phyloP scores from a whole-genome alignment of 805 yeast species.

The Wickerhamiella kurtzmanii region DNA sequence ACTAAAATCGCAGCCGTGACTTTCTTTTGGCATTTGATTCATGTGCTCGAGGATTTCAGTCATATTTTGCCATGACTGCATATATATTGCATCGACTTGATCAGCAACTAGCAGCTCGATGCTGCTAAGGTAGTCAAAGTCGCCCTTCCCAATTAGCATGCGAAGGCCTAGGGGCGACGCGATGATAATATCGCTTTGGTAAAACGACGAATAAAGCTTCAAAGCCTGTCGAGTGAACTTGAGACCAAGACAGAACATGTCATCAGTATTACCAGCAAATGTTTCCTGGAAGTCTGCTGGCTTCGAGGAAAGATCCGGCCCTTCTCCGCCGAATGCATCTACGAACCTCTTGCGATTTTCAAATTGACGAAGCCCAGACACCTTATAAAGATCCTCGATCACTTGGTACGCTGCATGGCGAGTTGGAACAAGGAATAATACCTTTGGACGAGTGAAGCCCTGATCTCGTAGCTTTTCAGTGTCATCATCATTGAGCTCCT shows the following conservation, averaged over 20 bases:
- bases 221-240: conserved; percentile 81
- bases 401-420: conserved; percentile 63
- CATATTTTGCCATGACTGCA: conserved; percentile 89
- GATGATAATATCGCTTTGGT: conserved; percentile 69
- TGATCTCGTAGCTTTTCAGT: conserved; percentile 64
- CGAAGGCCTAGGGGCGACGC: conserved; percentile 88
- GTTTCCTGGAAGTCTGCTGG: conserved; percentile 71
- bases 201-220: conserved; percentile 71
- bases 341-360: conserved; percentile 70
- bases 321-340: conserved; percentile 48
- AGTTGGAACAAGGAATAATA: conserved; percentile 69
- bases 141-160: conserved; percentile 56
- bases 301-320: conserved; percentile 39
- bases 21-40: conserved; percentile 64
- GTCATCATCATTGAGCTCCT: conserved; percentile 24
- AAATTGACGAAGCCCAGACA: conserved; percentile 58
- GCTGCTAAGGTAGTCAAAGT: conserved; percentile 73
- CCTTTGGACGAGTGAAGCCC: conserved; percentile 91
- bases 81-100: conserved; percentile 70
- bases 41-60: conserved; percentile 50
- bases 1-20: conserved; percentile 78
- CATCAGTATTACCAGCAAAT: conserved; percentile 83
- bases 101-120: conserved; percentile 74
- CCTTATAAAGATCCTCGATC: conserved; percentile 43
- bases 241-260: conserved; percentile 80